Evolutionary conservation across 225 moss, liverwort and hornwort genomes (phyloP).

Genomic region (Ulota crispa): DNA sequence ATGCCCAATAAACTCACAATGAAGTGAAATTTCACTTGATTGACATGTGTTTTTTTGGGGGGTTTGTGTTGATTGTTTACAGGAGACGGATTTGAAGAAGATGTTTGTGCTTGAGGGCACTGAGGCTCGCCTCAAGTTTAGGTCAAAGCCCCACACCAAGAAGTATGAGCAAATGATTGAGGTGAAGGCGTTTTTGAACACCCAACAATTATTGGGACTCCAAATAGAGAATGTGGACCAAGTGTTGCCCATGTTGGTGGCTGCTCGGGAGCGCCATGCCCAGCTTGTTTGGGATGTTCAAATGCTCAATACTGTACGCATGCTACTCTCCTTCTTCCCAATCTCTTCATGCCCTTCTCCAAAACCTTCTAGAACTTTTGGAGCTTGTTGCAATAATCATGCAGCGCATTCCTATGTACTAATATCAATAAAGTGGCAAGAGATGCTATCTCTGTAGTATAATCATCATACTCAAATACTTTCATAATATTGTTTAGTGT

Average conservation of each 20-base stretch:
- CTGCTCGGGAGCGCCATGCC: slow-evolving; percentile 55
- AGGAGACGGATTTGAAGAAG: slow-evolving; percentile 72
- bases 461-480: too few species aligned
- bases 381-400: too few species aligned
- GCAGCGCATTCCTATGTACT: too few species aligned
- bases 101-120: slow-evolving; percentile 76
- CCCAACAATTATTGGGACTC: slow-evolving; percentile 54
- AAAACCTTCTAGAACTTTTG: too few species aligned
- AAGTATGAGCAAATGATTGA: slow-evolving; percentile 82
- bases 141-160: slow-evolving; percentile 77
- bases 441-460: too few species aligned
- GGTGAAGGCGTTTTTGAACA: slow-evolving; percentile 77
- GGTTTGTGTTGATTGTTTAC: background rate
- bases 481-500: too few species aligned
- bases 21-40: too few species aligned
- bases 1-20: too few species aligned
- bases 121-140: slow-evolving; percentile 51
- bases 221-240: slow-evolving; percentile 51
- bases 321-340: background rate
- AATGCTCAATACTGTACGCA: slow-evolving; percentile 55
- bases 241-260: slow-evolving; percentile 64
- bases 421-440: too few species aligned
- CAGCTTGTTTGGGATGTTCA: slow-evolving; percentile 75
- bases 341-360: too few species aligned
- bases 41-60: too few species aligned